These are phyloP conservation scores for Penicillium argentinense DNA, from an alignment of 495 filamentous ascomycete genomes.

Conservation along the genomic window DNA sequence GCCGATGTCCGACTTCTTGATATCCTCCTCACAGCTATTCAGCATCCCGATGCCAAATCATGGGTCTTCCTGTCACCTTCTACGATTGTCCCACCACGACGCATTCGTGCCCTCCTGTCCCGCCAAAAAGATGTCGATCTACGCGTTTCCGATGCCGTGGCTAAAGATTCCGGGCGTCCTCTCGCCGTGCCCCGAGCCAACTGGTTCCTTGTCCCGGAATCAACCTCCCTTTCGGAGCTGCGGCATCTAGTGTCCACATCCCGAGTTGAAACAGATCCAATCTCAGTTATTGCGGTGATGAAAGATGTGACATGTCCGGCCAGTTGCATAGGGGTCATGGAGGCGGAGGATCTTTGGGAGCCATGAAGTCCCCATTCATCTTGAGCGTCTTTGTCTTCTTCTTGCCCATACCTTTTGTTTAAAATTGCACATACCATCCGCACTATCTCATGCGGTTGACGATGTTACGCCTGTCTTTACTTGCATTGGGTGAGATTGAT, in stretches of 20 bases:
- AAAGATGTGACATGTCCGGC: constrained; percentile 23
- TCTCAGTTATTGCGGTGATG: constrained; percentile 36
- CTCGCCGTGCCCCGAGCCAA: constrained; percentile 26
- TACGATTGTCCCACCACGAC: constrained; percentile 37
- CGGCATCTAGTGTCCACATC: constrained; percentile 24
- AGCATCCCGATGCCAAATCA: constrained; percentile 44
- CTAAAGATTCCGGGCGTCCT: constrained; percentile 15
- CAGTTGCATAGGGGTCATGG: constrained; percentile 35
- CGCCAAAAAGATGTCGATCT: constrained; percentile 34
- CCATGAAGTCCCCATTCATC: constrained; percentile 12
- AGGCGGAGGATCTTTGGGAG: constrained; percentile 36
- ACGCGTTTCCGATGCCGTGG: constrained; percentile 22
- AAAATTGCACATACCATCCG: constrained; percentile 8
- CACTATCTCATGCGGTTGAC: constrained; percentile 15
- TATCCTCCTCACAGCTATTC: constrained; percentile 45
- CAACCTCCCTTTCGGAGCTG: constrained; percentile 33
- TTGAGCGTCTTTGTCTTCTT: neutral
- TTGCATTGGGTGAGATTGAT: too few relatives aligned
- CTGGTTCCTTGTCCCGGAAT: constrained; percentile 35
- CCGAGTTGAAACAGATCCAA: constrained; percentile 7
- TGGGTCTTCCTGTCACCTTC: constrained; percentile 41
- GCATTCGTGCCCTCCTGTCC: constrained; percentile 35
- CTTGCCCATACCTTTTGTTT: constrained; percentile 10
- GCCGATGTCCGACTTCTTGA: constrained; percentile 36
- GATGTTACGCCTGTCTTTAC: constrained; percentile 21